Evolutionary conservation across 257 asterid species (phyloP), one percentile per base, ranked within the genome.

Genomic region (Capsicum pubescens): DNA sequence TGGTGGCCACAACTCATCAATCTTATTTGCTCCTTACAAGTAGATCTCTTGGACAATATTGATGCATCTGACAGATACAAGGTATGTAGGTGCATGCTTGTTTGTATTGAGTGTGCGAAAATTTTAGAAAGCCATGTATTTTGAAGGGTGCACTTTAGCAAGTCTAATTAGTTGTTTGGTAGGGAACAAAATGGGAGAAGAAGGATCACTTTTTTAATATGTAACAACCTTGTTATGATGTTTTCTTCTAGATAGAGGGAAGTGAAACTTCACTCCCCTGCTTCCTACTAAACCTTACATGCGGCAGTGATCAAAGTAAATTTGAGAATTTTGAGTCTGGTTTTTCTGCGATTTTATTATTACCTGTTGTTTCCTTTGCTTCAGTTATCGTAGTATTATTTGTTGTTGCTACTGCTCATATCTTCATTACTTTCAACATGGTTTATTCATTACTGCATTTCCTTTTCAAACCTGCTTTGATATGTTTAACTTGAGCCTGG

Each of bases 1-100:
- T 84, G 86, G 86, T 19, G 86, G 86, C 64, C 86, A 84, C 63
- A 84, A 84, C 86, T 84, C 86, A 48, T 84, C 86, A 35, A 79
- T 84, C 83, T 84, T 84, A 69, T 84, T 84, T 78, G 80, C 86
- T 60, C 86, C 86, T 50, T 84, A 84, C 86, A 84, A 84, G 80
- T 84, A 84, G 67, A 74, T 32, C 77, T 54, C 56, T 67, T 2
- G 17, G 19, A 35, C 68, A 82, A 82, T 71, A 26, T 54, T 54
- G 54, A 32, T 59, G 35, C 78, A 82, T 55, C 81, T 82, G 66
- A 54, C 82, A 77, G 64, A 77, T 77, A 54, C 82, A 54, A 77
- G 82, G 82, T 77, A 77, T 54, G 64, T 54, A 26, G 48, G 61
- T 54, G 8, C 64, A 9, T 52, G 63, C 82, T 77, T 77, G 26